Percentiles rank a stretch among this genome's conserved stretches.
These are phyloP conservation scores for Salix caprea DNA, from an alignment of 345 rosid species.

Conservation along the genomic window DNA sequence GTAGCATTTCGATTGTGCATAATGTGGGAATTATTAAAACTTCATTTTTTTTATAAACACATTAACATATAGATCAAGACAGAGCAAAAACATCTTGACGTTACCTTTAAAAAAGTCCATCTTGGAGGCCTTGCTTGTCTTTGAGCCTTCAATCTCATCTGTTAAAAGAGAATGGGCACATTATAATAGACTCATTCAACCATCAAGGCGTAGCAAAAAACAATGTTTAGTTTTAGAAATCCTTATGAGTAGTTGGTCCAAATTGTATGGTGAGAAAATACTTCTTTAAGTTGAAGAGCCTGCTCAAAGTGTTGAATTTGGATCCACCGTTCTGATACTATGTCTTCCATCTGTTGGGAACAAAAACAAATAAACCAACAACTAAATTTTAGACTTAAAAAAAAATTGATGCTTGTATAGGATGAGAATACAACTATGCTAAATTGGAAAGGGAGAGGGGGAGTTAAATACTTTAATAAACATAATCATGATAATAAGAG, in stretches of 20 bases:
- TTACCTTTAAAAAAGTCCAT: slow-evolving; percentile 60
- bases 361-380: slow-evolving; percentile 1
- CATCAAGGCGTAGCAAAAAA: background rate
- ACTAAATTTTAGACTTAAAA: background rate
- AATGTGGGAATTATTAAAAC: background rate
- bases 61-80: background rate
- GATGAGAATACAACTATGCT: too few species aligned
- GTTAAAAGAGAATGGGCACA: background rate
- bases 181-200: background rate
- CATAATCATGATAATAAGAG: background rate
- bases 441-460: too few species aligned
- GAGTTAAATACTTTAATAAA: background rate
- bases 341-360: slow-evolving; percentile 42
- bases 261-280: slow-evolving; percentile 6
- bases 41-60: too few species aligned
- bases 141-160: slow-evolving; percentile 43
- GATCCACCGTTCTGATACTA: slow-evolving; percentile 65
- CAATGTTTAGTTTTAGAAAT: background rate
- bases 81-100: background rate
- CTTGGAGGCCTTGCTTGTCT: slow-evolving; percentile 24
- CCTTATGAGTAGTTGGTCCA: background rate
- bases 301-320: slow-evolving; percentile 70
- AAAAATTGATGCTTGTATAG: background rate
- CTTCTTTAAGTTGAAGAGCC: slow-evolving; percentile 47
- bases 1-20: background rate